Evolutionary conservation across 2,329 filamentous ascomycete genomes (phyloP), one percentile per base, ranked within the genome.

Genomic region (Fusarium setosum): DNA sequence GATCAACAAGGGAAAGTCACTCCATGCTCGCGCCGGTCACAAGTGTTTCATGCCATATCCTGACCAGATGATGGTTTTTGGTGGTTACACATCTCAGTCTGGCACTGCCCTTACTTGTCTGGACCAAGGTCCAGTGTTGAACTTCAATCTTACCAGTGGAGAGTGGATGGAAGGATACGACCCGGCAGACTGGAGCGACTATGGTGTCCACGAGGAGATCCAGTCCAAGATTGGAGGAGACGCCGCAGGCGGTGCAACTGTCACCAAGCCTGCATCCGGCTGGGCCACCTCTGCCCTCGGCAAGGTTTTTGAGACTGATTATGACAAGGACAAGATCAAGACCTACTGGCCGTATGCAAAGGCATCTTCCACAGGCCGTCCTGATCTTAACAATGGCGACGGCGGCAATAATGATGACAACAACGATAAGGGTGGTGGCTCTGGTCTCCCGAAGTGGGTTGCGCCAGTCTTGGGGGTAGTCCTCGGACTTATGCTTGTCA

Each of bases 61-160:
- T 15, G 89, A 90, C 58, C 92, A 95, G 75, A 94, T 96, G 89
- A 82, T 96, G 63, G 84, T 90, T 8, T 82, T 95, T 13, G 93
- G 93, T 23, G 93, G 93, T 11, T 90, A 87, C 65, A 76, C 79
- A 1, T 40, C 82, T 6, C 37, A 70, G 2, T 17, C 71, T 2
- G 79, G 76, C 2, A 24, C 6, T 1, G 38, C 44, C 0, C 56
- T 72, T 0, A 63, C 60, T 1, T 91, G 88, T 57, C 74, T 91
- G 2, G 77, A 80, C 1, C 80, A 82, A n/a, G 76, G 80, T 6
- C 79, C 85, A 2, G 76, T 92, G 32, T 82, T 88, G 42, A 84
- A 93, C 23, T 95, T 93, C 79, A 94, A 96, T 72, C 80, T 94
- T 50, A 91, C 87, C 10, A 87, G 85, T 32, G 83, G 89, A 1